These are phyloP conservation scores for Tolypocladium guangdongense DNA, from an alignment of 2,329 filamentous ascomycete species.

Conservation along the genomic window DNA sequence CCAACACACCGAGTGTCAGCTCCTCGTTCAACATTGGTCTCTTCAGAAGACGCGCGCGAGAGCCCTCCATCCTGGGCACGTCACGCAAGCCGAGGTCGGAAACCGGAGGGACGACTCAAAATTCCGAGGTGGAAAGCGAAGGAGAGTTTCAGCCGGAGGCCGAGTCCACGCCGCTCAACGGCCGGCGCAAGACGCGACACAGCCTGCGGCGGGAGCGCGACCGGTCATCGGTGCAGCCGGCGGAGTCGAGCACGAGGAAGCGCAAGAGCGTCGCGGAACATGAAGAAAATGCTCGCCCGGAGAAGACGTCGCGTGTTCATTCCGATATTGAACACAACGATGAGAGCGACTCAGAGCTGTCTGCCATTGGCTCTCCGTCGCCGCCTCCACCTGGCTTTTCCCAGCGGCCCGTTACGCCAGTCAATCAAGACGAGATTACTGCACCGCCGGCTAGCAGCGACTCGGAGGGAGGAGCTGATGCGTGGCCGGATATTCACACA, in stretches of 20 bases:
- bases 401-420: conserved; percentile 28
- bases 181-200: conserved; percentile 25
- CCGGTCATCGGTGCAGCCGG: conserved; percentile 13
- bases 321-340: conserved; percentile 11
- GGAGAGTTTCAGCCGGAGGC: conserved; percentile 49
- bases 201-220: conserved; percentile 10
- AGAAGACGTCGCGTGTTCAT: conserved; percentile 21
- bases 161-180: conserved; percentile 55
- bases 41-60: conserved; percentile 45
- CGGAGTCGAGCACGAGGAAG: conserved; percentile 33
- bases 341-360: conserved; percentile 27
- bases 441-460: conserved; percentile 46
- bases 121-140: conserved; percentile 29
- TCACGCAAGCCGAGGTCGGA: conserved; percentile 30
- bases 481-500: conserved; percentile 42
- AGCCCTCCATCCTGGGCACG: conserved; percentile 51
- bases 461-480: conserved; percentile 30
- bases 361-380: conserved; percentile 25
- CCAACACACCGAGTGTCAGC: conserved; percentile 35
- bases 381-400: conserved; percentile 14
- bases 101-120: conserved; percentile 18
- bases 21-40: conserved; percentile 43
- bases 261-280: conserved; percentile 42
- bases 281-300: conserved; percentile 24
- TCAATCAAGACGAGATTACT: conserved; percentile 36